Evolutionary conservation across 352 stramenopile genomes (phyloP).

Genomic region (Thraustotheca clavata): DNA sequence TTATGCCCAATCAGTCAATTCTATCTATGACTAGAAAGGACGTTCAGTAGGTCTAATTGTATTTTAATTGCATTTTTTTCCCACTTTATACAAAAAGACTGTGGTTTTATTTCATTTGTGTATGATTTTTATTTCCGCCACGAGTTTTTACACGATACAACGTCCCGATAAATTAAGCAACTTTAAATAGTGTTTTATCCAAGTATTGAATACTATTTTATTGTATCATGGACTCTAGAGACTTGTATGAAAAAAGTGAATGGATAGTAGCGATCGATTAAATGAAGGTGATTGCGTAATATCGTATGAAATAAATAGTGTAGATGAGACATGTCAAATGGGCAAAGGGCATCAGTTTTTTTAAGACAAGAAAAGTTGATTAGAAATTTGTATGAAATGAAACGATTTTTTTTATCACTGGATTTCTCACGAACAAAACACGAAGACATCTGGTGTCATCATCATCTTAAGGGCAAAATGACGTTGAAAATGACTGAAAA

Average conservation of each 20-base stretch:
- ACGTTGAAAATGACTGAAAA: not conserved
- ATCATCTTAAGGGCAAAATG: not conserved
- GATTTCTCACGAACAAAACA: not conserved
- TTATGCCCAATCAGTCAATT: not conserved
- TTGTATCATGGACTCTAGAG: too few species aligned
- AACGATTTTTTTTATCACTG: not conserved
- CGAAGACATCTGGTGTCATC: not conserved
- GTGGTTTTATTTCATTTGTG: not conserved
- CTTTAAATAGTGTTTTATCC: too few species aligned
- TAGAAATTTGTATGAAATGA: not conserved
- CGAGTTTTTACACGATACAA: not conserved
- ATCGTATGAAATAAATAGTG: too few species aligned
- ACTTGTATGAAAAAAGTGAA: too few species aligned
- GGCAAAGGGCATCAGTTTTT: too few species aligned
- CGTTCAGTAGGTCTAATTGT: not conserved
- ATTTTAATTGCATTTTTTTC: slow-evolving; percentile 3
- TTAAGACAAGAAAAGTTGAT: too few species aligned
- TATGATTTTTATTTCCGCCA: not conserved
- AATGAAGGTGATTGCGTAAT: too few species aligned
- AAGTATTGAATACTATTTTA: too few species aligned
- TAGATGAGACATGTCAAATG: too few species aligned
- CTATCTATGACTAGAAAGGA: not conserved
- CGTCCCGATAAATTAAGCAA: slow-evolving; percentile 1
- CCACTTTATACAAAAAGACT: not conserved
- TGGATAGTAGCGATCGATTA: too few species aligned